phyloP scores from a whole-genome alignment of 768 basidiomycete genomes.

The Podaxis carcinomalis region DNA sequence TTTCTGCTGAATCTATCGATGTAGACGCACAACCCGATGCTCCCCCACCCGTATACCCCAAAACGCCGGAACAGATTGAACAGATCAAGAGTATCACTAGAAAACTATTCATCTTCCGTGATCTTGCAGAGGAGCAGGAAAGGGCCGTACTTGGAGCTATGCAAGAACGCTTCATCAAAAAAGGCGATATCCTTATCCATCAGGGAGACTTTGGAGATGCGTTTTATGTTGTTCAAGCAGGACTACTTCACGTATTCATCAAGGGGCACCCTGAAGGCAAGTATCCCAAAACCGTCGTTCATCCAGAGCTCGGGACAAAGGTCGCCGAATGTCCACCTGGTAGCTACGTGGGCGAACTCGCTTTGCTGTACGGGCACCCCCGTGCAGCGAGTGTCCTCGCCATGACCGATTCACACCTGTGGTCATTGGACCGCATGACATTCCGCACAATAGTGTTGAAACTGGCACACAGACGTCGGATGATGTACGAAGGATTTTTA shows the following conservation, averaged over 20 bases:
- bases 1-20: slow-evolving; percentile 94
- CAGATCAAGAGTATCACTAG: slow-evolving; percentile 86
- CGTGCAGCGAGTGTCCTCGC: slow-evolving; percentile 93
- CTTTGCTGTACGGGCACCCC: slow-evolving; percentile 96
- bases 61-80: slow-evolving; percentile 77
- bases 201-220: slow-evolving; percentile 97
- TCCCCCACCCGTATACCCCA: slow-evolving; percentile 70
- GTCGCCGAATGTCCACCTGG: slow-evolving; percentile 85
- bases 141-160: slow-evolving; percentile 91
- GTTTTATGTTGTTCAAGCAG: slow-evolving; percentile 95
- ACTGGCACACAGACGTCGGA: slow-evolving; percentile 83
- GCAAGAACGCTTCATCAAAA: slow-evolving; percentile 73
- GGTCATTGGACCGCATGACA: slow-evolving; percentile 96
- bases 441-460: slow-evolving; percentile 98
- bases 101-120: slow-evolving; percentile 91
- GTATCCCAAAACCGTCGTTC: slow-evolving; percentile 60
- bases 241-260: slow-evolving; percentile 80
- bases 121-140: slow-evolving; percentile 95
- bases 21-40: slow-evolving; percentile 65
- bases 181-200: slow-evolving; percentile 87
- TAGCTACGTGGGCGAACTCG: slow-evolving; percentile 91
- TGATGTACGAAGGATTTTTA: slow-evolving; percentile 96
- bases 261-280: slow-evolving; percentile 34
- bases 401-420: slow-evolving; percentile 76
- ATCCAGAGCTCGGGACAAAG: slow-evolving; percentile 71